Percentiles rank a stretch among this genome's conserved stretches.
Evolutionary conservation across 768 basidiomycete genomes (phyloP).

Genomic region (Psilocybe cubensis): DNA sequence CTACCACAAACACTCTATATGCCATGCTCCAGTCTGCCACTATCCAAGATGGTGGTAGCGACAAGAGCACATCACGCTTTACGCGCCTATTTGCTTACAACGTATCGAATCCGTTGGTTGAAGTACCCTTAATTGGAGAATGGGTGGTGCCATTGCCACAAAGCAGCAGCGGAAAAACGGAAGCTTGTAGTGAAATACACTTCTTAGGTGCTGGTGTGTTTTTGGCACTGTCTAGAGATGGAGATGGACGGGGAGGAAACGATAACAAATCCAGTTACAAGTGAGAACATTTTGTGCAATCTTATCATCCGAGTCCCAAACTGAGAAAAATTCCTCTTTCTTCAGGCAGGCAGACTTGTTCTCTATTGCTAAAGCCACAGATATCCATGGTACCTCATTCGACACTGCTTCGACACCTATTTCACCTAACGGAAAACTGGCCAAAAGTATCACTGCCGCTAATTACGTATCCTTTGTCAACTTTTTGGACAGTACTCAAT

Average conservation of each 20-base stretch:
- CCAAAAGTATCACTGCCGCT: slow-evolving; percentile 51
- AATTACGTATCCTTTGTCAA: slow-evolving; percentile 60
- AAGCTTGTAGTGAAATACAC: slow-evolving; percentile 58
- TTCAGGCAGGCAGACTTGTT: slow-evolving; percentile 63
- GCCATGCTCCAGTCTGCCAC: slow-evolving; percentile 66
- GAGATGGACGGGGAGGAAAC: slow-evolving; percentile 59
- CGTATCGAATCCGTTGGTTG: slow-evolving; percentile 36
- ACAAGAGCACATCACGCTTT: slow-evolving; percentile 50
- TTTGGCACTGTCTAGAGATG: slow-evolving; percentile 61
- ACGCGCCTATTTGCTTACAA: slow-evolving; percentile 63
- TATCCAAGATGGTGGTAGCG: slow-evolving; percentile 61
- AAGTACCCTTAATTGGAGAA: slow-evolving; percentile 52
- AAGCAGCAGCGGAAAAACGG: slow-evolving; percentile 50
- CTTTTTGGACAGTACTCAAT: slow-evolving; percentile 53
- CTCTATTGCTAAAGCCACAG: slow-evolving; percentile 59
- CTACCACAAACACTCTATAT: slow-evolving; percentile 52
- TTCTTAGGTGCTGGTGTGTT: slow-evolving; percentile 59
- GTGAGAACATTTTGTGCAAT: slow-evolving; percentile 29
- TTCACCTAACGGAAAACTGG: slow-evolving; percentile 50
- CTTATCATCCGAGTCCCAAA: not conserved
- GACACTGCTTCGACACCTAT: slow-evolving; percentile 57
- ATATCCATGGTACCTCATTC: slow-evolving; percentile 60
- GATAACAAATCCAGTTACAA: slow-evolving; percentile 56
- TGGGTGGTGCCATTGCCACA: slow-evolving; percentile 63
- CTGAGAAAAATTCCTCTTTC: not conserved